Evolutionary conservation across 2,329 filamentous ascomycete genomes (phyloP).

Genomic region (Chaetomium sp.): DNA sequence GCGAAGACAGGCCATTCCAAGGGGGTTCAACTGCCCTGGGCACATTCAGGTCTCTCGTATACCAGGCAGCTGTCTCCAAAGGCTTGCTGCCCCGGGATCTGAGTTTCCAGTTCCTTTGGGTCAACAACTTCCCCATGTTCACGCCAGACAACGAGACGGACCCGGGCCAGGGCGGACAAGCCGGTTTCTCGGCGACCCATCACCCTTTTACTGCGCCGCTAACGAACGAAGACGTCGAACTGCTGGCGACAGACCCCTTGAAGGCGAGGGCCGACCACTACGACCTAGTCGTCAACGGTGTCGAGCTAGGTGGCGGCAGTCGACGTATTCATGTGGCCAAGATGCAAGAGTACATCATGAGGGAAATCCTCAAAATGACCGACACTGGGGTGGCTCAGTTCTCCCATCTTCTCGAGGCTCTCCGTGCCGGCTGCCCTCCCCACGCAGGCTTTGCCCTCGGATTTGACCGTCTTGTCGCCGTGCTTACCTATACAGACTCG

Average conservation of each 20-base stretch:
- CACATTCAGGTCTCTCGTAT: constrained; percentile 69
- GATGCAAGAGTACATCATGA: constrained; percentile 83
- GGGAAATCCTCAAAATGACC: constrained; percentile 78
- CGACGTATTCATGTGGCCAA: constrained; percentile 84
- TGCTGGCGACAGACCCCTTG: constrained; percentile 72
- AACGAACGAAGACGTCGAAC: constrained; percentile 68
- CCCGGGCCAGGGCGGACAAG: constrained; percentile 77
- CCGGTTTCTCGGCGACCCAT: constrained; percentile 84
- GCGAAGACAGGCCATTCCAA: constrained; percentile 62
- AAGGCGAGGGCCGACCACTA: constrained; percentile 83
- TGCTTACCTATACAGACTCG: constrained; percentile 74
- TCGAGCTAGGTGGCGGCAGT: constrained; percentile 91
- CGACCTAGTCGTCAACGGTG: constrained; percentile 92
- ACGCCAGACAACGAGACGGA: constrained; percentile 67
- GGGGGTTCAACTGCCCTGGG: constrained; percentile 74
- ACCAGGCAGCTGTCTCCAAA: constrained; percentile 67
- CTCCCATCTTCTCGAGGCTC: constrained; percentile 77
- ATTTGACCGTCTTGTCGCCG: constrained; percentile 81
- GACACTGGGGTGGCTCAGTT: constrained; percentile 76
- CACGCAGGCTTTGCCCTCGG: constrained; percentile 93
- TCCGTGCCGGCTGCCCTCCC: constrained; percentile 85
- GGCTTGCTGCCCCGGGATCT: constrained; percentile 53
- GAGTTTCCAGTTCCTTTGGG: constrained; percentile 75
- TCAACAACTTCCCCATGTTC: constrained; percentile 91
- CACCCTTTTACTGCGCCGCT: constrained; percentile 94